phyloP scores from a whole-genome alignment of 352 stramenopile genomes.

The Globisporangium paroecandrum region DNA sequence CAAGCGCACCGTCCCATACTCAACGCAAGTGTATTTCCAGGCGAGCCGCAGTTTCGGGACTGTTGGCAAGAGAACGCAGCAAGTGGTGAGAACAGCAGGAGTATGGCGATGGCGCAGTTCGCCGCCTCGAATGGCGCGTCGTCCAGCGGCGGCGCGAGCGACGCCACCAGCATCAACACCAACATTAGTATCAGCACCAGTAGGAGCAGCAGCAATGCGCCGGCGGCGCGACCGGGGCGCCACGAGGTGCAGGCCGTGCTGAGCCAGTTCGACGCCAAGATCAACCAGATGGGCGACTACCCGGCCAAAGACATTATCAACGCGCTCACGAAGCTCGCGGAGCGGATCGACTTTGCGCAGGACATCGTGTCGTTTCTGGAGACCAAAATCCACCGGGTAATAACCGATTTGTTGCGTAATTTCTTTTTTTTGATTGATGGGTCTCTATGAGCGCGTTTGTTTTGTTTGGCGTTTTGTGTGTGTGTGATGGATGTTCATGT shows the following conservation, averaged over 20 bases:
- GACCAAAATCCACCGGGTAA: conserved; percentile 88
- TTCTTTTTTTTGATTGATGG: not conserved
- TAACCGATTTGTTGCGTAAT: conserved; percentile 9
- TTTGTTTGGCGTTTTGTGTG: not conserved
- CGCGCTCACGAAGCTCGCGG: conserved; percentile 81
- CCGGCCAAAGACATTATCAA: conserved; percentile 89
- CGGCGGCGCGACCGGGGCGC: not conserved
- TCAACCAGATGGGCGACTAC: conserved; percentile 86
- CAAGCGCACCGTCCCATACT: conserved; percentile 1
- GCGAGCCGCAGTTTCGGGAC: not conserved
- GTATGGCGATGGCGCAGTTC: conserved; percentile 56
- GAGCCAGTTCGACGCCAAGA: conserved; percentile 76
- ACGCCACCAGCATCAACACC: not conserved
- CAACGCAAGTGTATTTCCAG: not conserved
- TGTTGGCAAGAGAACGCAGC: not conserved
- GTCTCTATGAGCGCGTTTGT: not conserved
- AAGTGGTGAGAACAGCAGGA: not conserved
- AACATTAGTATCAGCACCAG: not conserved
- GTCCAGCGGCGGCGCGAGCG: not conserved
- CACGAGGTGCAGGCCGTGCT: conserved; percentile 61
- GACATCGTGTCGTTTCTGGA: conserved; percentile 88
- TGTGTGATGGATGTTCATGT: not conserved
- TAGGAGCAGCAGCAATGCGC: not conserved
- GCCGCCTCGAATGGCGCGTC: conserved; percentile 20
- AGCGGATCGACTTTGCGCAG: conserved; percentile 65